phyloP scores from a whole-genome alignment of 352 stramenopile species.

The Pilasporangium apinafurcum region DNA sequence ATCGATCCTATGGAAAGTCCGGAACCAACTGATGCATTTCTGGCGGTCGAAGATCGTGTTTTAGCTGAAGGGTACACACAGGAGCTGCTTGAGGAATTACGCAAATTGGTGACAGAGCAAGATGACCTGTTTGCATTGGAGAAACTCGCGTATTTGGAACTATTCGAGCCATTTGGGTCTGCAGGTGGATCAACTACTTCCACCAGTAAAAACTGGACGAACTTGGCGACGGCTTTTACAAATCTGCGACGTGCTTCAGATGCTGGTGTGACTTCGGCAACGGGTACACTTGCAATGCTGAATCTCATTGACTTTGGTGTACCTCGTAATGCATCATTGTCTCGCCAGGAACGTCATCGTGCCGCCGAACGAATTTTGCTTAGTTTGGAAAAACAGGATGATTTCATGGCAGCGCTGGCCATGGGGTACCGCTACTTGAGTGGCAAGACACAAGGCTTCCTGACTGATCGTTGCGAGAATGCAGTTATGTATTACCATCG shows the following conservation, averaged over 20 bases:
- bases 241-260: constrained; percentile 38
- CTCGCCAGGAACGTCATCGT: constrained; percentile 13
- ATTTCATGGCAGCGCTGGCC: constrained; percentile 55
- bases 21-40: constrained; percentile 37
- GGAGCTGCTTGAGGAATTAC: constrained; percentile 28
- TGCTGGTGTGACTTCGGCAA: constrained; percentile 27
- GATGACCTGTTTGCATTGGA: constrained; percentile 46
- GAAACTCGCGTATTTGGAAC: constrained; percentile 46
- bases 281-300: constrained; percentile 43
- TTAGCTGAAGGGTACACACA: constrained; percentile 28
- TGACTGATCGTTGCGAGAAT: constrained; percentile 20
- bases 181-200: not conserved
- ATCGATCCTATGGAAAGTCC: not conserved
- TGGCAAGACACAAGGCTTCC: constrained; percentile 13
- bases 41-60: constrained; percentile 47
- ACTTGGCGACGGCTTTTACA: constrained; percentile 36
- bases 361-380: constrained; percentile 27
- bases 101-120: constrained; percentile 13
- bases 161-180: constrained; percentile 36
- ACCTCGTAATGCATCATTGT: constrained; percentile 12
- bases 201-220: constrained; percentile 23
- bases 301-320: constrained; percentile 42
- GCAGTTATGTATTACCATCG: constrained; percentile 43
- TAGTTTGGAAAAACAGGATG: constrained; percentile 18
- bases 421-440: constrained; percentile 48